Base-by-base conservation (phyloP, 2,329 filamentous ascomycete species). In the Ophiosphaerella herpotricha region DNA sequence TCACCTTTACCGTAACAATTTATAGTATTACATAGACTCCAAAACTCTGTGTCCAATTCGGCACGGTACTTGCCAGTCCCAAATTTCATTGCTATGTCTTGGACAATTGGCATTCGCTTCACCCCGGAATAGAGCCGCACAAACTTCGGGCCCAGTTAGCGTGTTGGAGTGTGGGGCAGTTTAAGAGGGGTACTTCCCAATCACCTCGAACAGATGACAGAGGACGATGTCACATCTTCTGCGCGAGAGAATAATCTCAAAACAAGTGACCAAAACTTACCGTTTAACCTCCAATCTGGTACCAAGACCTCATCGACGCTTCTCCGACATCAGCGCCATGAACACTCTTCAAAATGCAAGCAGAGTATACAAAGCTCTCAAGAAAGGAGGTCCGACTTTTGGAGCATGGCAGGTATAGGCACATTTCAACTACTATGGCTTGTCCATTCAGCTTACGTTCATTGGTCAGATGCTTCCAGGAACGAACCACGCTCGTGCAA, bases 401-500 rank as follows among this genome's bases (percentile, higher is more conserved):
- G 82, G 82, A 50, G 81, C 76, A 64, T 85, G 82, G 81, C 82
- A 84, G 75, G 81, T 82, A 71, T 60, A 26, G 7, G 26, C 14
- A 31, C 7, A 13, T 41, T 7, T 37, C 12, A 29, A 21, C 29
- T 14, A 31, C 24, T 9, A 7, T 16, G 14, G 5, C 31, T 9
- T n/a, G 14, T 16, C 18, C 24, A 12, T 21, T 23, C 45, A 1
- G 33, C n/a, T 49, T 21, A 47, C 39, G 31, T 16, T n/a, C 14
- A 23, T 21, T n/a, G 1, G 26, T n/a, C 16, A 61, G 56, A 58
- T 51, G 50, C 48, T 61, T 12, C 57, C 81, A 2, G 80, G 81
- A 4, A 73, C 78, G n/a, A 82, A 84, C 54, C 74, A 79, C 53
- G 77, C 80, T 16, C 74, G 82, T 42, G 72, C 78, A 13, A 81